Percentiles rank a stretch among this genome's conserved stretches.
phyloP scores from a whole-genome alignment of 768 basidiomycete species.

The Mycena crocata region DNA sequence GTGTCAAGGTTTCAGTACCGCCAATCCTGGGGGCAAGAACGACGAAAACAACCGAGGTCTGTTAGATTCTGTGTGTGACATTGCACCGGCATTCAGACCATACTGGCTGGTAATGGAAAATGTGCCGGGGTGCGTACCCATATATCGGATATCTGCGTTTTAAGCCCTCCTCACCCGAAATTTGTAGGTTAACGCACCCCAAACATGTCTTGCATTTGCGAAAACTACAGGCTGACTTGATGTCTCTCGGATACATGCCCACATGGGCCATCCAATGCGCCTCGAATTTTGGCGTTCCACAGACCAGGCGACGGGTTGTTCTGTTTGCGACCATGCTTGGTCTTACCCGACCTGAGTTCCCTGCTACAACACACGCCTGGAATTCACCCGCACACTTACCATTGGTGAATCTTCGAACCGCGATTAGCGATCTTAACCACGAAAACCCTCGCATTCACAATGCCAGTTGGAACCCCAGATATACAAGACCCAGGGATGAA shows the following conservation, averaged over 20 bases:
- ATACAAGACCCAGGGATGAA: background rate
- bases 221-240: background rate
- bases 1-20: too few relatives aligned
- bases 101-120: too few relatives aligned
- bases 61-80: too few relatives aligned
- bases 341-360: background rate
- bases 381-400: background rate
- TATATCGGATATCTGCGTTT: too few relatives aligned
- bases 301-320: conserved; percentile 2
- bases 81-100: too few relatives aligned
- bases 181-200: too few relatives aligned
- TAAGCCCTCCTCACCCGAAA: too few relatives aligned
- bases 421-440: background rate
- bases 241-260: background rate
- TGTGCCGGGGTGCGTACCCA: too few relatives aligned
- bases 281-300: conserved; percentile 9
- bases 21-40: too few relatives aligned
- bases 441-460: background rate
- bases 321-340: background rate
- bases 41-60: too few relatives aligned
- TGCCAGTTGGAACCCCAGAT: background rate
- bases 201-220: background rate
- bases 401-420: background rate
- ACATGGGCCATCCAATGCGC: background rate
- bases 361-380: background rate